Base-by-base conservation (phyloP, 2,329 filamentous ascomycete genomes). In the Aspergillus floridensis region DNA sequence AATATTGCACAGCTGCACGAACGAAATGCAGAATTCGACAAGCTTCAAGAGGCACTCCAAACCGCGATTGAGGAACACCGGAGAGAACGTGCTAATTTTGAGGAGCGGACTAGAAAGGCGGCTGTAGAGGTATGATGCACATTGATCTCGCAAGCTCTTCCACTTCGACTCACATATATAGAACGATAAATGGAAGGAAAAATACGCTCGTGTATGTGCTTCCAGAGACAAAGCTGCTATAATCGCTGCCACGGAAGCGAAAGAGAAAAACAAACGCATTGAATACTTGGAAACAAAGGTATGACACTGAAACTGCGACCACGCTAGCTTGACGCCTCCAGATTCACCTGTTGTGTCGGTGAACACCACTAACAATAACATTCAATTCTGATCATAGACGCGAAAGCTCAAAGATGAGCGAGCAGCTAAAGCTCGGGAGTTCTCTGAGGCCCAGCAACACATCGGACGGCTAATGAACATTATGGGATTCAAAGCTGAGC, bases 381-480 rank as follows among this genome's bases (percentile, higher is more conserved):
- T 21, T 47, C 11, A 16, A 35, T 14, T 47, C 3, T 29, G 44
- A 21, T 6, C 2, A 22, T 22, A 76, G 74, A 61, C 75, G 12
- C 73, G 75, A 63, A 68, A 68, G 26, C 63, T 76, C 41, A 71
- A 70, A 14, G 69, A 73, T 41, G 73, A 76, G 53, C 68, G 73
- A 44, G 68, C 72, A 21, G 65, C 70, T 10, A 77, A 76, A 61
- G 72, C 74, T 21, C 70, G 72, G 10, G 74, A 77, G 57, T 76
- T 76, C 38, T 74, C 71, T 1, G 74, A 76, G 58, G 74, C 74
- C 1, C 75, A 76, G 54, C 72, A 76, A 56, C 72, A 76, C 49
- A 76, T 76, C 22, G 65, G 70, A 14, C 69, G 72, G 12, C 59
- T 76, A 4, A 77, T 77, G 74, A 66, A 64, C 16, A 73, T 77